These are phyloP conservation scores for Lipomyces lipofer DNA, from an alignment of 805 yeast species.

Conservation along the genomic window DNA sequence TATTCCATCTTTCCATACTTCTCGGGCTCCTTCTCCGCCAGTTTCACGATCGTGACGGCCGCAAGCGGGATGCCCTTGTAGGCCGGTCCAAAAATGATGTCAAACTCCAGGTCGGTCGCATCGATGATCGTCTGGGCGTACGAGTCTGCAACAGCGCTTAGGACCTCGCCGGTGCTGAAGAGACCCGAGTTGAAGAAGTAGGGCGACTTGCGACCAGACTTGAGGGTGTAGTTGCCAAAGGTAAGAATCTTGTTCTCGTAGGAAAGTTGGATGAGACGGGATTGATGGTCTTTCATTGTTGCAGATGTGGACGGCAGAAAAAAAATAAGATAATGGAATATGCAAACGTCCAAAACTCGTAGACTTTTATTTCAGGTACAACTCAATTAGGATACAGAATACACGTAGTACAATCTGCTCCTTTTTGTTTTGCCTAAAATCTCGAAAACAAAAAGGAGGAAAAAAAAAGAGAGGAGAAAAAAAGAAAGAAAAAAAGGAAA, in stretches of 20 bases:
- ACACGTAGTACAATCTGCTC: neutral
- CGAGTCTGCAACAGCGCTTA: constrained; percentile 80
- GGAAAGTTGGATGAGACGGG: constrained; percentile 73
- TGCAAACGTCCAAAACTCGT: neutral
- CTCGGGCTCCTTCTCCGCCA: constrained; percentile 77
- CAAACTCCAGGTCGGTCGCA: constrained; percentile 73
- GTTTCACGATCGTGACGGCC: constrained; percentile 86
- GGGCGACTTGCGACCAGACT: constrained; percentile 92
- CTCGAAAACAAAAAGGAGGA: neutral
- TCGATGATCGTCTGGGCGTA: constrained; percentile 86
- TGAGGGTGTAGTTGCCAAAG: constrained; percentile 86
- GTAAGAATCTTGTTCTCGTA: constrained; percentile 77
- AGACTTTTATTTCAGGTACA: neutral
- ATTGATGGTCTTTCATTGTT: constrained; percentile 30
- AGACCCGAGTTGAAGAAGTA: constrained; percentile 94
- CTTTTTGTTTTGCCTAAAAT: neutral
- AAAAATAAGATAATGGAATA: neutral
- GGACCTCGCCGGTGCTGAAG: constrained; percentile 74
- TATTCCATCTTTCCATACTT: constrained; percentile 74
- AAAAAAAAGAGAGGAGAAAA: neutral
- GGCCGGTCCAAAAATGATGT: constrained; percentile 94
- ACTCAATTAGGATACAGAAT: neutral
- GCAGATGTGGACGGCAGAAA: neutral
- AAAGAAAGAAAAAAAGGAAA: neutral
- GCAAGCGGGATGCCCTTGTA: constrained; percentile 96